Base-by-base conservation (phyloP, 2,329 filamentous ascomycete species). In the Orbilia blumenaviensis region DNA sequence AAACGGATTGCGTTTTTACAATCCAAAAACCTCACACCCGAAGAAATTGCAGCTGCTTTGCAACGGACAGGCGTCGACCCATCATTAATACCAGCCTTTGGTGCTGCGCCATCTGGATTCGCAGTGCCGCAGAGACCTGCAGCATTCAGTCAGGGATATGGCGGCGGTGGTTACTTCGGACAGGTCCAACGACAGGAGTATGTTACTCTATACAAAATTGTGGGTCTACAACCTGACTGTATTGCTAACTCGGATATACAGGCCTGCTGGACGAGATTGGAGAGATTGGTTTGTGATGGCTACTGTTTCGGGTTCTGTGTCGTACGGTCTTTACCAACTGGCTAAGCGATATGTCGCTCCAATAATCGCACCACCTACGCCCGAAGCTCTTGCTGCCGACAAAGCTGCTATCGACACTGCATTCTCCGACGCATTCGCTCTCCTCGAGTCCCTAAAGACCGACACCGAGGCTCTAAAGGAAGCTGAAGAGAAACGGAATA, bases 241-340 rank as follows among this genome's bases (percentile, higher is more conserved):
- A n/a, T 7, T 62, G 29, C 66, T 71, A 48, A 71, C 34, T 23
- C 23, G 34, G 6, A 66, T 81, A 81, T 21, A 9, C 25, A 67
- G 60, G 44, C 62, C 69, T 38, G 14, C 42, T 27, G 78, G 77
- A 63, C 78, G 95, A 81, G 95, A 99, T 84, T 99, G 95, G 95
- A 88, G 96, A 77, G 95, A 99, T 82, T 98, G 93, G 92, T 99
- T 99, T 84, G 98, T 99, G 83, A 97, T 98, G 93, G 95, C 95
- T 6, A 99, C 95, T 0, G 92, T 98, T 10, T 91, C 96, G 78
- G 91, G 93, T 69, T 93, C 94, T 56, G 90, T 97, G 18, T 88
- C 93, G 41, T 98, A 97, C 81, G 94, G 94, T 0, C 84, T 97
- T 21, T 99, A 95, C 82, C 88, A 90, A 78, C 87, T 97, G 14